phyloP scores from a whole-genome alignment of 257 asterid genomes.

The Echium plantagineum region DNA sequence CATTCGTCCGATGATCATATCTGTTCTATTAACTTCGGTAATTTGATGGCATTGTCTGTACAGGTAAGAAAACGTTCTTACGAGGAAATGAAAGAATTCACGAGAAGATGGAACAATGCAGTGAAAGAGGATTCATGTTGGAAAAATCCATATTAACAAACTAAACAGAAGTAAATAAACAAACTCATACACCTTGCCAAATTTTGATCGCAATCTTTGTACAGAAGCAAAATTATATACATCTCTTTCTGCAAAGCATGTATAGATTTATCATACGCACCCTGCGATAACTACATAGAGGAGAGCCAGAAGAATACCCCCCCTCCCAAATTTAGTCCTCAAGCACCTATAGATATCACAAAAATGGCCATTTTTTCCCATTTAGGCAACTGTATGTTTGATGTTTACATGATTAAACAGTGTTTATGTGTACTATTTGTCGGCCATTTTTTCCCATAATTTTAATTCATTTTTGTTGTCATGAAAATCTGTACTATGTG shows the following conservation, averaged over 20 bases:
- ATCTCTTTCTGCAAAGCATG: background rate
- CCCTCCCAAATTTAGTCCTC: background rate
- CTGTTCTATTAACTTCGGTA: background rate
- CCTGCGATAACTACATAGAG: too few species aligned
- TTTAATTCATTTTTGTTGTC: too few species aligned
- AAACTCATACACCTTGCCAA: background rate
- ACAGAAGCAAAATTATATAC: constrained; percentile 8
- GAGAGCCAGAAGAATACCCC: too few species aligned
- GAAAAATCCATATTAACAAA: constrained; percentile 46
- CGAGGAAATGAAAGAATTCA: constrained; percentile 49
- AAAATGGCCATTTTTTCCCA: background rate
- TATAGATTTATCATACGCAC: background rate
- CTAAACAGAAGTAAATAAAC: background rate
- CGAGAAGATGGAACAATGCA: constrained; percentile 52
- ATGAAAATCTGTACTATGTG: too few species aligned
- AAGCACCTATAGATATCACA: background rate
- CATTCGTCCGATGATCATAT: background rate
- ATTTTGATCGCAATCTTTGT: constrained; percentile 8
- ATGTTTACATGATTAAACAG: too few species aligned
- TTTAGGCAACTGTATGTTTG: background rate
- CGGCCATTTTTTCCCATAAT: too few species aligned
- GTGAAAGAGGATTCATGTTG: constrained; percentile 55
- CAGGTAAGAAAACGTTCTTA: constrained; percentile 58
- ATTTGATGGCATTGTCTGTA: background rate
- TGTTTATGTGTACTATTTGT: too few species aligned